Evolutionary conservation across 306 rosid genomes (phyloP), one percentile per base, ranked within the genome.

Genomic region (Sicyos edulis): DNA sequence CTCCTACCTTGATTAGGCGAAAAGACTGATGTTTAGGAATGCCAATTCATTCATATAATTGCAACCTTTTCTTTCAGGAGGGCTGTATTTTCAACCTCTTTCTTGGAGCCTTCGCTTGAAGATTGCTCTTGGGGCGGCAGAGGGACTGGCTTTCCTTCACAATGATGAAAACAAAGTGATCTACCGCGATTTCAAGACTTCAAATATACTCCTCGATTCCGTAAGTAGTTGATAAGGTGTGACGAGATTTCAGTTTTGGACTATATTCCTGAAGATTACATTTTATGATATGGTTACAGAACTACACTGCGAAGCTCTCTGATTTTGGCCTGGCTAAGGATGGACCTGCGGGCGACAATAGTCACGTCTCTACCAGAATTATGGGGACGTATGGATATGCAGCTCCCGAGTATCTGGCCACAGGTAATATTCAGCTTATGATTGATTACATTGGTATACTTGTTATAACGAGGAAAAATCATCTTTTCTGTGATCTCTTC

Each of bases 321-420:
- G 87, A 84, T 76, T 84, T 84, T 22, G 87, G 87, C 47, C 68
- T 84, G 80, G 87, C 87, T 50, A 84, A 84, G 80, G 87, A 81
- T 67, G 87, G 87, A 50, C 87, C 87, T 32, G 76, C 87, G 0
- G 87, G 85, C 17, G 87, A 78, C 76, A 78, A 78, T 76, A 84
- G 85, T 66, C 85, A 84, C 2, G 85, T 84, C 71, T 81, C 87
- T 5, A 84, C 87, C 10, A 62, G 85, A 76, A 68, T 84, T 34
- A 84, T 84, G 87, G 87, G 87, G 29, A 84, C 87, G 10, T 78
- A 81, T 40, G 87, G 87, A 74, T 84, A 84, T 7, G 87, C 87
- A 16, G 87, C 87, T 10, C 87, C 87, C 10, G 87, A 84, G 58
- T 84, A 84, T 70, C 79, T 84, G 6, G 85, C 87, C 69, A 84